Evolutionary conservation across 2,329 filamentous ascomycete genomes (phyloP), one percentile per base, ranked within the genome.

Genomic region (Eurotiales sp.): DNA sequence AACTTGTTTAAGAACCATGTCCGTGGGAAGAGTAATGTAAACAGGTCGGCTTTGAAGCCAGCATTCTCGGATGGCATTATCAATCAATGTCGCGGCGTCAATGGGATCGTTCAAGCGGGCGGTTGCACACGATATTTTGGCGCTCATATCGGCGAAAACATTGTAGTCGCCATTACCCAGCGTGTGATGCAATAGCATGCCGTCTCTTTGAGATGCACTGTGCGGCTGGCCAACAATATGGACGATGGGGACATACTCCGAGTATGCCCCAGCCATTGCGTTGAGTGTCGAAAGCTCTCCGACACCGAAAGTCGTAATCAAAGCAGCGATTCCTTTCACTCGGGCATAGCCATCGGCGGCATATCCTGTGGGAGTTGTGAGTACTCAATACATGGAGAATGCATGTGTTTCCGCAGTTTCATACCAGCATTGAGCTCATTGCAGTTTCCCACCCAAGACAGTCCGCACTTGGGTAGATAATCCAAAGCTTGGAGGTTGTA

Each of bases 321-420:
- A 70, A 23, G 85, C 85, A 2, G 78, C 78, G 39, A 88, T 81
- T 40, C 85, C 83, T 57, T 85, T 85, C 56, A 87, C 78, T 55
- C 86, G 79, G 51, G 85, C 85, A 62, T 90, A 90, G 22, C 86
- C 86, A 68, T 90, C 86, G 17, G 86, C 85, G 25, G 86, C 85
- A 62, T 89, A 89, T 22, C 83, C 85, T 54, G 21, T n/a, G 15
- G 21, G 12, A 8, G 29, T 45, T n/a, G 25, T 46, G 30, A 46
- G 49, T 14, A 15, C 22, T 42, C 8, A 21, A 43, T 25, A 22
- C 11, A 29, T n/a, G n/a, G 4, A 14, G 14, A 21, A 22, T 11
- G 27, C 10, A 37, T 14, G 11, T 53, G 53, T 29, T 25, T 27
- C 8, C 22, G 25, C n/a, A 27, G 17, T 12, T 17, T 10, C 62